Evolutionary conservation across 1,284 basidiomycete species (phyloP).

Genomic region (Leccinum subrobustum): DNA sequence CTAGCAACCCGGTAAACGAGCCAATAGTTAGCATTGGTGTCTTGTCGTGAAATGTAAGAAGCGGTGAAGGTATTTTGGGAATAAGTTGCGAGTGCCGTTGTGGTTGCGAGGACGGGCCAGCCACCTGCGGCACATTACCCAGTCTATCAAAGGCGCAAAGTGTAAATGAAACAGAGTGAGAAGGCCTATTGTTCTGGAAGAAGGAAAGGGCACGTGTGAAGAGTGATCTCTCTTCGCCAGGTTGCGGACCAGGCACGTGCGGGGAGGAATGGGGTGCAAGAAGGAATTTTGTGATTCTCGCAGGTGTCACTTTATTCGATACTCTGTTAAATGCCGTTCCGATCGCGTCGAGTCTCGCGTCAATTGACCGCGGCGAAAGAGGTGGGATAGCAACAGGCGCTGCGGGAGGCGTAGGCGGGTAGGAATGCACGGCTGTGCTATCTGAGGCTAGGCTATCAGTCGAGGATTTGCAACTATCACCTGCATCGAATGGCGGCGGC

Average conservation of each 20-base stretch:
- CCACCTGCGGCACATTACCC: background rate
- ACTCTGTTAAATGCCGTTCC: constrained; percentile 6
- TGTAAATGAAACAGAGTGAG: constrained; percentile 66
- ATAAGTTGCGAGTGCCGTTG: constrained; percentile 26
- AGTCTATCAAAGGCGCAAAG: constrained; percentile 32
- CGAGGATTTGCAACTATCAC: constrained; percentile 21
- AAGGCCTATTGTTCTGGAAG: constrained; percentile 54
- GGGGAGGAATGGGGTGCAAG: constrained; percentile 53
- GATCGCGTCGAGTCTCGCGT: constrained; percentile 40
- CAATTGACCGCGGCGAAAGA: constrained; percentile 44
- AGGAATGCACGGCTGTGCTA: constrained; percentile 52
- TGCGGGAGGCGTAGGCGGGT: constrained; percentile 61
- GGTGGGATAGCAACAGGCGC: constrained; percentile 39
- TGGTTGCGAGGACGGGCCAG: constrained; percentile 21
- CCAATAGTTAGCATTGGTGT: constrained; percentile 63
- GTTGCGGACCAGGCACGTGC: constrained; percentile 37
- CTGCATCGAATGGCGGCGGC: constrained; percentile 4
- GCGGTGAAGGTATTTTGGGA: constrained; percentile 38
- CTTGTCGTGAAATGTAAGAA: constrained; percentile 67
- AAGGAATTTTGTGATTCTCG: constrained; percentile 58
- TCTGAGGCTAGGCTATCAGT: constrained; percentile 38
- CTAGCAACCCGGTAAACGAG: constrained; percentile 58
- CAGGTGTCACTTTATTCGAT: constrained; percentile 14
- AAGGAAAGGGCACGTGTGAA: constrained; percentile 56
- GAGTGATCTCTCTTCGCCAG: constrained; percentile 40